Base-by-base conservation (phyloP, 768 basidiomycete genomes). In the Russula vinacea region DNA sequence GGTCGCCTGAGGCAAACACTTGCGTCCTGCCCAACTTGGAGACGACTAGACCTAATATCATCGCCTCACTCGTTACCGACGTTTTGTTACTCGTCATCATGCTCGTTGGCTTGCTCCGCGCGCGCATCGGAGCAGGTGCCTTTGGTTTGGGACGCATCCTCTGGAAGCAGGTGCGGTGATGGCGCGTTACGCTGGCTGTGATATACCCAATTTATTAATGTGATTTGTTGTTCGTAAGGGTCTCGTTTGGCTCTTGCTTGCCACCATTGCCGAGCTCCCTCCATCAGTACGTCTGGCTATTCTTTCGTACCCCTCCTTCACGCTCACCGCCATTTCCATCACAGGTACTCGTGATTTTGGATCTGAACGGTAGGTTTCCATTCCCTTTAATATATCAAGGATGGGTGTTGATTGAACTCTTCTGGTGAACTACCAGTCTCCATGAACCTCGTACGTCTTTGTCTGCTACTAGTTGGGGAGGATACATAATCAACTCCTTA, bases 81-180 rank as follows among this genome's bases (percentile, higher is more conserved):
- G 29, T 58, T 13, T 9, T n/a, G n/a, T 40, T 66, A 19, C 56
- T 62, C 14, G 17, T 52, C 8, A 52, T 54, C 24, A 66, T 66
- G 61, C 44, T 66, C 24, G 9, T 58, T 29, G 61, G 61, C 26
- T 26, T 66, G 55, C 44, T 66, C n/a, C 56, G 35, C 26, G 2
- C 42, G 16, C 60, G 54, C n/a, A 10, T 2, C 8, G 6, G 14
- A 5, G 60, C 49, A 6, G 32, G 51, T 10, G n/a, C 50, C 14
- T 32, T 51, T 17, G 44, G 33, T 19, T 11, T 64, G 39, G 35
- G 42, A 5, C 58, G 33, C 9, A 16, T 64, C 33, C 39, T 64
- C 3, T 60, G 51, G 50, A 55, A n/a, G 29, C 63, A 58, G 63
- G 63, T 58, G 17, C 3, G 54, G 24, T 29, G 40, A 7, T 42